Evolutionary conservation across 2,329 filamentous ascomycete species (phyloP).

Genomic region (Phialemoniopsis sp.): DNA sequence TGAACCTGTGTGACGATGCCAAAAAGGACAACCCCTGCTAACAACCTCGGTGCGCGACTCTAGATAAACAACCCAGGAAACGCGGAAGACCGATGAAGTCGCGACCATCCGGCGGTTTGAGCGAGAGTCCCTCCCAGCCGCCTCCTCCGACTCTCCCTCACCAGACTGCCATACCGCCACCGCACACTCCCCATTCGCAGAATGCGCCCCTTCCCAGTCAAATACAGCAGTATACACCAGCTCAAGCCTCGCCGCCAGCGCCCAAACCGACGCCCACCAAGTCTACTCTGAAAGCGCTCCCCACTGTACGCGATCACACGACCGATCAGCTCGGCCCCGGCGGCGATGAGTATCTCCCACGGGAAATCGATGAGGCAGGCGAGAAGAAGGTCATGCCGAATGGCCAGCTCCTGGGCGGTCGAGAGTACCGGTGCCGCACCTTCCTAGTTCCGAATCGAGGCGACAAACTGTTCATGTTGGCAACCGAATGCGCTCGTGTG

Average conservation of each 20-base stretch:
- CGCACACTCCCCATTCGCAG: constrained; percentile 54
- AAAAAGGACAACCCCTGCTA: constrained; percentile 13
- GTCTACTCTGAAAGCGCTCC: constrained; percentile 84
- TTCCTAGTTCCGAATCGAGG: constrained; percentile 89
- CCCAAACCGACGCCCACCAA: constrained; percentile 80
- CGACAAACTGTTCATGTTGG: constrained; percentile 96
- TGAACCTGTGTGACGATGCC: too few relatives aligned
- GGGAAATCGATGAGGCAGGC: constrained; percentile 87
- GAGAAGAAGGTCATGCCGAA: constrained; percentile 89
- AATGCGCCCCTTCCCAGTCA: constrained; percentile 40
- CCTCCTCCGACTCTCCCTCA: constrained; percentile 36
- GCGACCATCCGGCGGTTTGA: constrained; percentile 42
- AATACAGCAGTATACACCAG: constrained; percentile 32
- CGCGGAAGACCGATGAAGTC: constrained; percentile 61
- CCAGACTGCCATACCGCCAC: constrained; percentile 30
- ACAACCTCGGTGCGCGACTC: constrained; percentile 28
- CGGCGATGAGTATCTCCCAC: constrained; percentile 90
- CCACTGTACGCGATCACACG: constrained; percentile 94
- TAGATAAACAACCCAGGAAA: constrained; percentile 47
- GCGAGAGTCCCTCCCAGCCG: constrained; percentile 54
- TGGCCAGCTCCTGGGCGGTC: constrained; percentile 75
- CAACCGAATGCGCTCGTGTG: constrained; percentile 92
- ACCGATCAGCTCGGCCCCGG: constrained; percentile 88
- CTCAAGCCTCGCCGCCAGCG: constrained; percentile 55
- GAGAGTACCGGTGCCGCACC: constrained; percentile 88